Conservation (phyloP, 2,329 filamentous ascomycete species). For the Escovopsis weberi region DNA sequence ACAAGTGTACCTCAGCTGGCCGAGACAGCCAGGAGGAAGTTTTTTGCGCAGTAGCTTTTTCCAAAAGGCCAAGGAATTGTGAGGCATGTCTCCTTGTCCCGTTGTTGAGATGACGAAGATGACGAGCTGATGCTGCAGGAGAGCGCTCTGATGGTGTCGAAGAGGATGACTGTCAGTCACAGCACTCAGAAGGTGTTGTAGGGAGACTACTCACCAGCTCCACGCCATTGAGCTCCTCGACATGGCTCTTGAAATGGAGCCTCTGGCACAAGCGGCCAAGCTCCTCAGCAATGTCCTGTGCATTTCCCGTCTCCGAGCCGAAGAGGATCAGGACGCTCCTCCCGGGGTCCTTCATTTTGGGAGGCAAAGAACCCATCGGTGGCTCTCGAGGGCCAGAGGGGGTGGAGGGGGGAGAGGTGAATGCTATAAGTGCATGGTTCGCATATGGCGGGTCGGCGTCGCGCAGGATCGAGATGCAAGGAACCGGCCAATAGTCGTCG, state of each 20-base stretch:
- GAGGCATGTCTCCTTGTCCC: conserved; percentile 84
- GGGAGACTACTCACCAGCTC: conserved; percentile 45
- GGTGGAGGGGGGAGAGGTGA: not conserved
- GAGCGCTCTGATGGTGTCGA: conserved; percentile 25
- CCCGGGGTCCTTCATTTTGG: conserved; percentile 13
- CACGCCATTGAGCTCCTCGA: conserved; percentile 64
- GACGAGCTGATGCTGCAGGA: conserved; percentile 41
- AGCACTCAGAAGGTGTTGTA: not conserved
- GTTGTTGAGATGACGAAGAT: conserved; percentile 84
- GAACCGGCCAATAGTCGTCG: too few species aligned
- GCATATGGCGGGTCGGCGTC: too few species aligned
- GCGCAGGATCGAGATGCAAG: too few species aligned
- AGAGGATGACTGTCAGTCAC: not conserved
- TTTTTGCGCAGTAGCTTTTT: conserved; percentile 66
- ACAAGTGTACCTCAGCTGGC: conserved; percentile 57
- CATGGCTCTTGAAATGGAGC: conserved; percentile 60
- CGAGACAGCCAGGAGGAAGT: conserved; percentile 55
- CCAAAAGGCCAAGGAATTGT: conserved; percentile 75
- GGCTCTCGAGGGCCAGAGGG: not conserved
- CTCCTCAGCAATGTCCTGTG: conserved; percentile 81
- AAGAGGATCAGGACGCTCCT: conserved; percentile 59
- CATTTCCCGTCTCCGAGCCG: conserved; percentile 89
- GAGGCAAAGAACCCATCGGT: too few species aligned
- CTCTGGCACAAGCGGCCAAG: conserved; percentile 61
- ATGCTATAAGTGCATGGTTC: too few species aligned